These are phyloP conservation scores for Aspergillus phoenicis DNA, from an alignment of 2,329 filamentous ascomycete genomes.

Conservation along the genomic window DNA sequence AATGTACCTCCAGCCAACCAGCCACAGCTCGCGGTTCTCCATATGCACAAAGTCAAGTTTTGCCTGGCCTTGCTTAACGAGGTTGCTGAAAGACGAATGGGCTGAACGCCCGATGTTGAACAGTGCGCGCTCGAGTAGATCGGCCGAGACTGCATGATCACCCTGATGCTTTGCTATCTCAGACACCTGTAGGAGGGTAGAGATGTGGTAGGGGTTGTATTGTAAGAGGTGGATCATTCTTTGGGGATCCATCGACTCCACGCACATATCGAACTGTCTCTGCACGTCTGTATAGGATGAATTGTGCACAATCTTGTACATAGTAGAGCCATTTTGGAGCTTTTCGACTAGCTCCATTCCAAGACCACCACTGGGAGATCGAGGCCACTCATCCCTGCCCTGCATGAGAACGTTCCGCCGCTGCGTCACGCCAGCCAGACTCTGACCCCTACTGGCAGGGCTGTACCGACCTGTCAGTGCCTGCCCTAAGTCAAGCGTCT, in stretches of 20 bases:
- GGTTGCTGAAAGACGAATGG: slow-evolving; percentile 76
- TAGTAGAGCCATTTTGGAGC: slow-evolving; percentile 59
- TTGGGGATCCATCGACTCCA: slow-evolving; percentile 83
- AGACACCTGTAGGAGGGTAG: slow-evolving; percentile 88
- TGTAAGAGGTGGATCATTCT: slow-evolving; percentile 75
- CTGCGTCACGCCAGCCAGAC: slow-evolving; percentile 70
- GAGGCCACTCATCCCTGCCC: slow-evolving; percentile 85
- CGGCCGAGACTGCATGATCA: slow-evolving; percentile 81
- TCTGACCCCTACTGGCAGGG: slow-evolving; percentile 60
- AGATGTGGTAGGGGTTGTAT: slow-evolving; percentile 84
- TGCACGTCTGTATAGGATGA: slow-evolving; percentile 73
- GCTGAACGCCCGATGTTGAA: slow-evolving; percentile 92
- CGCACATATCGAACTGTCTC: slow-evolving; percentile 72
- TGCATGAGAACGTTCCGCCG: slow-evolving; percentile 82
- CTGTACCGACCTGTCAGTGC: slow-evolving; percentile 58
- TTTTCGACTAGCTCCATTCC: slow-evolving; percentile 73
- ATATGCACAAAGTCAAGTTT: slow-evolving; percentile 77
- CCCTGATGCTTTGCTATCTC: slow-evolving; percentile 90
- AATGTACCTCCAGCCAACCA: slow-evolving; percentile 87
- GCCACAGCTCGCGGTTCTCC: slow-evolving; percentile 91
- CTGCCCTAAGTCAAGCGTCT: slow-evolving; percentile 54
- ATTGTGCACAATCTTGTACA: slow-evolving; percentile 80
- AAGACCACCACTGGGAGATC: slow-evolving; percentile 75
- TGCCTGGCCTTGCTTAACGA: slow-evolving; percentile 75
- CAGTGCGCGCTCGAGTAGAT: slow-evolving; percentile 85